These are phyloP conservation scores for Cladophialophora chaetospira DNA, from an alignment of 2,329 filamentous ascomycete genomes.

Conservation along the genomic window DNA sequence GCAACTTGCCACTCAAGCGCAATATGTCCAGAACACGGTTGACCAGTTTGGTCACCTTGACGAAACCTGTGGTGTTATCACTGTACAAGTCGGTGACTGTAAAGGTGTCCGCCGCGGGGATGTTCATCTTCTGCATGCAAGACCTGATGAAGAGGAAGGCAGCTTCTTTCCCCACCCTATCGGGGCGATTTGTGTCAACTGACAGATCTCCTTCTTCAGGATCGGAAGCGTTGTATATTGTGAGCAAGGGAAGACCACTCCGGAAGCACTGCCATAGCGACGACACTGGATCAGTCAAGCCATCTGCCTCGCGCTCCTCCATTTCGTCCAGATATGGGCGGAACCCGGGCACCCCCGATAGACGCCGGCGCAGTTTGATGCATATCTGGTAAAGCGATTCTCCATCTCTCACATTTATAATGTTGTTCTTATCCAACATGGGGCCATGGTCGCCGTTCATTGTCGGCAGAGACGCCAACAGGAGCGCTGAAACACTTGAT, in stretches of 20 bases:
- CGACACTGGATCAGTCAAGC: slow-evolving; percentile 75
- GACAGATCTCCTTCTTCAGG: slow-evolving; percentile 66
- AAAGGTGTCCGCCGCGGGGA: slow-evolving; percentile 81
- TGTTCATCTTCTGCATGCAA: slow-evolving; percentile 78
- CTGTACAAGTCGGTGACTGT: slow-evolving; percentile 89
- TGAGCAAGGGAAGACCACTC: slow-evolving; percentile 78
- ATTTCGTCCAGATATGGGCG: slow-evolving; percentile 72
- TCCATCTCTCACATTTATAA: slow-evolving; percentile 96
- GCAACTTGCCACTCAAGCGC: slow-evolving; percentile 75
- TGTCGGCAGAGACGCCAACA: slow-evolving; percentile 42
- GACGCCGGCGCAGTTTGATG: slow-evolving; percentile 75
- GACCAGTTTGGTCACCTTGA: slow-evolving; percentile 86
- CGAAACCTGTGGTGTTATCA: slow-evolving; percentile 94
- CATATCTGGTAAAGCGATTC: slow-evolving; percentile 97
- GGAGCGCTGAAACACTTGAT: slow-evolving; percentile 23
- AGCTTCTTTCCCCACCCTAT: slow-evolving; percentile 81
- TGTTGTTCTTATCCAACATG: slow-evolving; percentile 80
- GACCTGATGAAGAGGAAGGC: slow-evolving; percentile 92
- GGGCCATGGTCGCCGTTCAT: slow-evolving; percentile 51
- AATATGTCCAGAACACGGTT: slow-evolving; percentile 89
- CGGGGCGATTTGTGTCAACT: slow-evolving; percentile 53
- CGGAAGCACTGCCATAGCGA: slow-evolving; percentile 86
- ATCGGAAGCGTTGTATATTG: slow-evolving; percentile 83
- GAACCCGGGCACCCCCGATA: slow-evolving; percentile 82
- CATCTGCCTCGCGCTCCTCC: slow-evolving; percentile 64